Evolutionary conservation across 352 stramenopile species (phyloP), one percentile per base, ranked within the genome.

Genomic region (Phytophthora cryptogea): DNA sequence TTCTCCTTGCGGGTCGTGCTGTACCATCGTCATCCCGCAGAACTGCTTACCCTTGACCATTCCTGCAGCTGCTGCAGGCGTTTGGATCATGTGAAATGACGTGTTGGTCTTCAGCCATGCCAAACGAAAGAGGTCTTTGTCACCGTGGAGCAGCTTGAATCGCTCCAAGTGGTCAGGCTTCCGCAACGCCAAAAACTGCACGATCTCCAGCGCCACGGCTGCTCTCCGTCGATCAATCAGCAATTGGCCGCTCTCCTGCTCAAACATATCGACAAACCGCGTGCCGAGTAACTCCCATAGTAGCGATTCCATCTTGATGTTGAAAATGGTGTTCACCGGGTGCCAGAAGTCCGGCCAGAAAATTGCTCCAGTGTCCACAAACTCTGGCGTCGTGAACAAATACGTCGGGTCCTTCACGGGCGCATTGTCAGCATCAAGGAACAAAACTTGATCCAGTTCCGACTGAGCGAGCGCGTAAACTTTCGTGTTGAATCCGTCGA

Each of bases 331-430:
- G 58, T 80, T 70, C 16, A 17, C 59, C 13, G 76, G 73, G 26
- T 88, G 78, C 75, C 75, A 89, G 51, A 83, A 86, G 45, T 88
- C 77, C 10, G 80, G 80, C 76, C 74, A 90, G 42, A 90, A 89
- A 4, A 90, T 23, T 6, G 81, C 75, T 2, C 79, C 77, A 10
- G 55, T 78, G 10, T 61, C 52, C 8, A 40, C 33, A 33, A 81
- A 86, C 37, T 73, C 70, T 0, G 11, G 41, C 0, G 56, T 32
- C 4, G 66, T 23, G 63, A 88, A 88, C 8, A 86, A 26, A 30
- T 77, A 82, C 8, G 45, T 80, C 37, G 78, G 76, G 27, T 84
- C 73, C 10, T 47, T 46, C 26, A 71, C 75, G 0, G 72, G 74
- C 6, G 74, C 53, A 46, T 86, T 88, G 36, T 86, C 78, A 14